A percentile compares a stretch with the other conserved stretches of the same genome.
phyloP scores from a whole-genome alignment of 176 grass and related monocot genomes.

The Saccharum officinarum region DNA sequence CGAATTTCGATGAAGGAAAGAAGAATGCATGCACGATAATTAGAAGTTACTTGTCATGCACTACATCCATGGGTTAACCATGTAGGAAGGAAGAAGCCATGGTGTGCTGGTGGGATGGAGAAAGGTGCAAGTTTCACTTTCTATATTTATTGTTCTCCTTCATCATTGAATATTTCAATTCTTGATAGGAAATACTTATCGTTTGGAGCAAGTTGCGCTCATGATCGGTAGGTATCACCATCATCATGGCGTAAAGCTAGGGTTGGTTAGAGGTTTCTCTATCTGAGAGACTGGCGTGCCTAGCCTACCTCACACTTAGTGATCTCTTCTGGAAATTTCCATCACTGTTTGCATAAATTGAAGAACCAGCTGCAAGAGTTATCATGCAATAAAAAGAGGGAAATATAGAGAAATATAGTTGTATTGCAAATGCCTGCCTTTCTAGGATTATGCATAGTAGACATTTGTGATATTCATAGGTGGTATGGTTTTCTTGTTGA shows the following conservation, averaged over 20 bases:
- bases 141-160: slow-evolving; percentile 33
- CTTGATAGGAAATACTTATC: slow-evolving; percentile 31
- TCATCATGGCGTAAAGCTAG: slow-evolving; percentile 25
- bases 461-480: slow-evolving; percentile 24
- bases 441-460: slow-evolving; percentile 13
- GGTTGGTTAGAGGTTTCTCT: slow-evolving; percentile 35
- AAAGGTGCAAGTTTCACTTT: slow-evolving; percentile 42
- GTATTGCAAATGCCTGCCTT: slow-evolving; percentile 8
- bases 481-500: neutral
- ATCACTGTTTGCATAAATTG: slow-evolving; percentile 19
- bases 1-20: slow-evolving; percentile 22
- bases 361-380: slow-evolving; percentile 8
- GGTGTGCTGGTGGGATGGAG: slow-evolving; percentile 24
- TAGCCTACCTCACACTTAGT: slow-evolving; percentile 26
- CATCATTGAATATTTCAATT: slow-evolving; percentile 42
- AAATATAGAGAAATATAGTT: slow-evolving; percentile 14
- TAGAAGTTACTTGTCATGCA: slow-evolving; percentile 48
- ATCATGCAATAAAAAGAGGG: slow-evolving; percentile 22
- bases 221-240: slow-evolving; percentile 24
- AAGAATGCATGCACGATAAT: slow-evolving; percentile 8
- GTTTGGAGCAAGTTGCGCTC: slow-evolving; percentile 32
- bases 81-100: slow-evolving; percentile 40
- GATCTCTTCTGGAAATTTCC: slow-evolving; percentile 27
- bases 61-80: slow-evolving; percentile 30
- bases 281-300: slow-evolving; percentile 19